Base-by-base conservation (phyloP, 2,329 filamentous ascomycete species). In the Macrophomina tecta region DNA sequence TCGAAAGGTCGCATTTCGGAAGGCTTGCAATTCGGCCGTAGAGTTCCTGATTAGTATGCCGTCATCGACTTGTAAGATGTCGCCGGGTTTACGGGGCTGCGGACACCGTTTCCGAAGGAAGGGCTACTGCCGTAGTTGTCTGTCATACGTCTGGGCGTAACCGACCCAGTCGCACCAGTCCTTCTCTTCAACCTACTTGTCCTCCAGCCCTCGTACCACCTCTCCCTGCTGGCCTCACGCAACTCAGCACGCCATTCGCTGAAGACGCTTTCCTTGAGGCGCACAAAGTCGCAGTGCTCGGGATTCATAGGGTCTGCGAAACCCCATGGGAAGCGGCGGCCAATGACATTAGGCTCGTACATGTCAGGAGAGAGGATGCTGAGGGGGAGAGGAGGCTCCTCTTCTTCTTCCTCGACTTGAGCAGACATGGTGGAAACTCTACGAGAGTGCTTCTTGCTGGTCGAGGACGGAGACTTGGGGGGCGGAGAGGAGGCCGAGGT, bases 131-230 rank as follows among this genome's bases (percentile, higher is more conserved):
- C 62, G 49, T 55, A 64, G 16, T 52, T 34, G n/a, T 65, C 62
- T 9, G 62, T 46, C 40, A 34, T 65, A 28, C 62, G 62, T 38
- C 62, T 53, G 11, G 62, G 62, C 8, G 62, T 65, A 12, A 34
- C 36, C 1, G 36, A 38, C 6, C 36, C 18, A 12, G 48, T 48
- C 7, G 14, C 63, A 16, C 28, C 64, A 2, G 53, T 48, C 28
- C 55, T 40, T 9, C 49, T 61, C 48, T 79, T 80, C 68, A 86
- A 74, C 40, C 83, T 78, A 52, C 77, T 80, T 9, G 87, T 97
- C 80, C 95, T 89, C 95, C 94, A 98, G 73, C 91, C 90, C 79
- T 98, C 94, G 73, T 98, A 98, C 92, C 93, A 97, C 73, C 93
- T 87, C 75, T 97, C 93, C 66, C 93, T 88, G 78, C 93, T 97